Evolutionary conservation across 192 early-diverging fungal species (phyloP).

Genomic region (Bifiguratus adelaidae): DNA sequence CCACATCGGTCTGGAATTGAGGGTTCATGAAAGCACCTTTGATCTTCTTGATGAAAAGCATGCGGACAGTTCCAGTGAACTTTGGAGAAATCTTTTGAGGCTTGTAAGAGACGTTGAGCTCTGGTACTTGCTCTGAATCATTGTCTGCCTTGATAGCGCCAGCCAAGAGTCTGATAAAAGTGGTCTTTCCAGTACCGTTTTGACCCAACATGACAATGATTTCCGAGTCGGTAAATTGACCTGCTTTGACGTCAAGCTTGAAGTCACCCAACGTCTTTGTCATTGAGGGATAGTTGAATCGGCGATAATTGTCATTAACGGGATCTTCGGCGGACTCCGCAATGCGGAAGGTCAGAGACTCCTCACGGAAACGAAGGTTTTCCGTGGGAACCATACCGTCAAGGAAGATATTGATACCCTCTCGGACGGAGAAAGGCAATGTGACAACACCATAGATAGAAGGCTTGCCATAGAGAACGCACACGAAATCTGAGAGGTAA

Average conservation of each 20-base stretch:
- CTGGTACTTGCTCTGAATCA: slow-evolving; percentile 66
- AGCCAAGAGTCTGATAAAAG: slow-evolving; percentile 90
- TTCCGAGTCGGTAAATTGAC: slow-evolving; percentile 93
- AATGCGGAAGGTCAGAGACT: slow-evolving; percentile 84
- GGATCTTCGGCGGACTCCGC: slow-evolving; percentile 83
- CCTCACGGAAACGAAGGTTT: slow-evolving; percentile 98
- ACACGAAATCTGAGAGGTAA: slow-evolving; percentile 97
- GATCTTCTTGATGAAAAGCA: slow-evolving; percentile 86
- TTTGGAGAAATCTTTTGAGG: slow-evolving; percentile 98
- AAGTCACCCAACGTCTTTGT: slow-evolving; percentile 80
- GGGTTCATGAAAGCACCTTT: slow-evolving; percentile 74
- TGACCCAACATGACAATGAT: slow-evolving; percentile 97
- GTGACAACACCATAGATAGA: slow-evolving; percentile 96
- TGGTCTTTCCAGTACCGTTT: slow-evolving; percentile 98
- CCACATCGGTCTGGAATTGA: slow-evolving; percentile 95
- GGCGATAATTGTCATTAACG: slow-evolving; percentile 50
- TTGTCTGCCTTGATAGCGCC: slow-evolving; percentile 70
- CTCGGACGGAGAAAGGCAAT: slow-evolving; percentile 91
- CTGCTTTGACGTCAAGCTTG: slow-evolving; percentile 61
- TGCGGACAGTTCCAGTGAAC: slow-evolving; percentile 85
- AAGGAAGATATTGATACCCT: slow-evolving; percentile 98
- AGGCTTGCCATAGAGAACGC: slow-evolving; percentile 96
- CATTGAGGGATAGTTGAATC: slow-evolving; percentile 85
- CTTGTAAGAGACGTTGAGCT: slow-evolving; percentile 89
- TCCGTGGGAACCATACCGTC: slow-evolving; percentile 95